A percentile compares a stretch with the other conserved stretches of the same genome.
These are phyloP conservation scores for Alternaria metachromatica DNA, from an alignment of 2,329 filamentous ascomycete species.

Conservation along the genomic window DNA sequence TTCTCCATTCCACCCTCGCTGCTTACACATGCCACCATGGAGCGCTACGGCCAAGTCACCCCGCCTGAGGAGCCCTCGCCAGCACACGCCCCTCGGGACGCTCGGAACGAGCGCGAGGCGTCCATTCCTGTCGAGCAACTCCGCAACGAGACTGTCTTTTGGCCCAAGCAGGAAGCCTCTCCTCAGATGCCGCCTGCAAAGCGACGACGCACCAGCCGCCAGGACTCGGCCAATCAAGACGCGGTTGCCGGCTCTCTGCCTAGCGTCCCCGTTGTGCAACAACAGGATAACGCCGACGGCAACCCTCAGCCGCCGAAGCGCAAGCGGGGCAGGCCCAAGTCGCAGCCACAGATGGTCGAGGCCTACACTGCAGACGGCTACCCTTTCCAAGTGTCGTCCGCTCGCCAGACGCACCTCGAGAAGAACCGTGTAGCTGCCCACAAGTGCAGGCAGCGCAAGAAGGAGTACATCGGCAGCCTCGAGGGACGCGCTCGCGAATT, in stretches of 20 bases:
- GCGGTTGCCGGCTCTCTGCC: neutral
- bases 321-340: slow-evolving; percentile 47
- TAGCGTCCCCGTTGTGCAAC: slow-evolving; percentile 10
- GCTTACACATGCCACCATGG: slow-evolving; percentile 34
- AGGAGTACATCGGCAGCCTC: slow-evolving; percentile 61
- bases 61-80: slow-evolving; percentile 47
- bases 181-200: slow-evolving; percentile 23
- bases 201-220: slow-evolving; percentile 36
- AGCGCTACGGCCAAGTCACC: slow-evolving; percentile 46
- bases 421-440: slow-evolving; percentile 75
- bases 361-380: slow-evolving; percentile 42
- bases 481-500: slow-evolving; percentile 55
- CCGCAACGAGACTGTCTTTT: slow-evolving; percentile 33
- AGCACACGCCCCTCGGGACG: slow-evolving; percentile 14
- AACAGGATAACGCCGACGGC: slow-evolving; percentile 16
- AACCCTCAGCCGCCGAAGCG: slow-evolving; percentile 43
- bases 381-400: slow-evolving; percentile 43
- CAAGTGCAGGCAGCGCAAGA: slow-evolving; percentile 76
- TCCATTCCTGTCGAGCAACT: slow-evolving; percentile 42
- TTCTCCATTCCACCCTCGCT: slow-evolving; percentile 41
- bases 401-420: slow-evolving; percentile 59
- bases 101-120: slow-evolving; percentile 16
- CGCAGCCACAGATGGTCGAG: slow-evolving; percentile 40
- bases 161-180: slow-evolving; percentile 22
- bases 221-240: slow-evolving; percentile 16